Base-by-base conservation (phyloP, 495 filamentous ascomycete species). In the Rhizodiscina lignyota region DNA sequence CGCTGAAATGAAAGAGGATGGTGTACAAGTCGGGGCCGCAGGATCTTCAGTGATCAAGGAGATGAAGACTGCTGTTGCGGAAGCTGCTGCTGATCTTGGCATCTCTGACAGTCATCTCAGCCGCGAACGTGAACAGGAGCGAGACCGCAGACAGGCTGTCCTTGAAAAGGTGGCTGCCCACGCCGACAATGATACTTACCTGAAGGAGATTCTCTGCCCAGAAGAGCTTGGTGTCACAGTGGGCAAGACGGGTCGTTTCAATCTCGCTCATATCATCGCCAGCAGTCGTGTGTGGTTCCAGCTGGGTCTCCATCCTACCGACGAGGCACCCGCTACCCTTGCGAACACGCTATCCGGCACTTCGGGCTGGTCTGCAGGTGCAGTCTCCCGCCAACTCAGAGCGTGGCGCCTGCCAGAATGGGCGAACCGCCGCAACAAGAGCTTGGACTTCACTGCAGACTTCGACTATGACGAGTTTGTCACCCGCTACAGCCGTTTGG, bases 281-380 rank as follows among this genome's bases (percentile, higher is more conserved):
- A 83, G 78, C 49, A 93, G 83, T 51, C 72, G 89, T 40, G 79
- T 85, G 4, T 97, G 89, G 89, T 93, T 92, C 58, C 89, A 97
- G 45, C 70, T 97, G 4, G 79, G 76, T 15, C 63, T 96, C 10
- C 84, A 94, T 43, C 91, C 89, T 0, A 93, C 81, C 2, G 91
- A 96, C 45, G 83, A 92, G 18, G 64, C 72, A 2, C 82, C 81
- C 2, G 72, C 74, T 5, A 73, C 64, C 37, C 58, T 94, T 30
- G 72, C 74, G 3, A 54, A 66, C 6, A 56, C 33, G 18, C 63
- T 67, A 0, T 68, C 72, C 0, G 61, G 70, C 12, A 75, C 67
- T 4, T 70, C 77, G 12, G 68, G 77, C 2, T 97, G 89, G 89
- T 87, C 84, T 18, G 91, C 89, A 11, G 81, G 81, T 17, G 74